Base-by-base conservation (phyloP, 202 grass and related monocot species). In the Schoenoplectus triqueter region DNA sequence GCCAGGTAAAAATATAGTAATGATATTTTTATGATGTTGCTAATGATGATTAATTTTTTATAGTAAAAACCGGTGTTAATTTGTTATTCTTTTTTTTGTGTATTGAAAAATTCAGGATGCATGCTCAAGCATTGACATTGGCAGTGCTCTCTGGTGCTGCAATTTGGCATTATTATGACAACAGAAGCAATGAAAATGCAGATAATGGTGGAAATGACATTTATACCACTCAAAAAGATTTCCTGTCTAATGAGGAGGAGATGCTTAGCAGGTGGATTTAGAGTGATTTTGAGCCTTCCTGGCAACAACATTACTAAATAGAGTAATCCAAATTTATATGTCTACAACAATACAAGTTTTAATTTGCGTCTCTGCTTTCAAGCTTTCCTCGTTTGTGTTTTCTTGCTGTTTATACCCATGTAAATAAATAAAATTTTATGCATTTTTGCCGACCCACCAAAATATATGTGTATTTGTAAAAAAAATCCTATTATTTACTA, bases 131-230 rank as follows among this genome's bases (percentile, higher is more conserved):
- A 49, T 66, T 87, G 62, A 87, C 86, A n/a, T 61, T 87, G 46
- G 86, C 45, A 2, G 80, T 87, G 67, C 86, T 87, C 60, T 87
- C 86, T n/a, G 80, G 86, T 19, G 86, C 86, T 7, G 86, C 86
- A 18, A 60, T 87, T 44, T 64, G 60, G 13, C 86, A 84, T 22
- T 79, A 84, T 46, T 87, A 68, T 2, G 86, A 79, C 15, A 44
- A 19, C 2, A 68, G 9, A 1, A 59, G 10, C 51, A 40, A 31
- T 47, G 49, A 18, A 0, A 61, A 57, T 52, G 64, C 1, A 47
- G 41, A 82, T 64, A n/a, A 7, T 67, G 44, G 8, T 21, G 62
- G 45, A 40, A 68, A 48, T 82, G 15, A 68, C 60, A 15, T 54
- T 13, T 13, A 19, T 67, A 31, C 61, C 18, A 15, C 48, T 75